Conservation (phyloP, 495 filamentous ascomycete species). For the Lepraria neglecta region DNA sequence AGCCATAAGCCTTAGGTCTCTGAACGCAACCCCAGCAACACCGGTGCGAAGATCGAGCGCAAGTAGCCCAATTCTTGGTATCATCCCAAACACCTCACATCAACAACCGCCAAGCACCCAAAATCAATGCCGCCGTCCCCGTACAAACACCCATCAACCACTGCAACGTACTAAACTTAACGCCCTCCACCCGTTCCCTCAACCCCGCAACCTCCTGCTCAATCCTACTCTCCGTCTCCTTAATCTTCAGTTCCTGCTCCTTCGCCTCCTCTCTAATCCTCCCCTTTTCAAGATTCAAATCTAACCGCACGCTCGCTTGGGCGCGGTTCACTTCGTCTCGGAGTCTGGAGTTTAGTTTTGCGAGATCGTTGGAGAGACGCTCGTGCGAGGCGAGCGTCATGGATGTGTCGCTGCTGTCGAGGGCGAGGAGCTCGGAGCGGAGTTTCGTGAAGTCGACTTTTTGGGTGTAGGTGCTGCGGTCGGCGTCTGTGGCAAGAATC, state of each 20-base stretch:
- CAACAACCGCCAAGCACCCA: slow-evolving; percentile 94
- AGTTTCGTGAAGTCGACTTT: slow-evolving; percentile 99
- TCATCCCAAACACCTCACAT: slow-evolving; percentile 37
- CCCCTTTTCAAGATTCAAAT: slow-evolving; percentile 95
- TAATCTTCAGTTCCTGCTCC: slow-evolving; percentile 94
- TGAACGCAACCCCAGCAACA: background rate
- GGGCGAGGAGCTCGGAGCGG: slow-evolving; percentile 82
- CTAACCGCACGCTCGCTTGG: slow-evolving; percentile 82
- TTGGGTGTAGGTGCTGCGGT: slow-evolving; percentile 82
- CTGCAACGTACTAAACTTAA: slow-evolving; percentile 96
- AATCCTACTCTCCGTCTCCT: slow-evolving; percentile 97
- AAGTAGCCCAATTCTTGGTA: background rate
- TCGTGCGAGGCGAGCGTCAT: slow-evolving; percentile 88
- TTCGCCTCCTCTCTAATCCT: slow-evolving; percentile 95
- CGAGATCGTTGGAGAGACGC: slow-evolving; percentile 85
- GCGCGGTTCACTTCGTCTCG: slow-evolving; percentile 92
- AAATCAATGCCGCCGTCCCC: slow-evolving; percentile 81
- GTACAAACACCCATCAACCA: slow-evolving; percentile 99
- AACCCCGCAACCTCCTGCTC: slow-evolving; percentile 94
- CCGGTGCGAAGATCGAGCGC: background rate
- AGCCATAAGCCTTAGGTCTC: background rate
- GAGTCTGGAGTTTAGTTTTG: slow-evolving; percentile 80
- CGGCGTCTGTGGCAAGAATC: slow-evolving; percentile 38
- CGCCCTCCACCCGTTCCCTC: slow-evolving; percentile 85
- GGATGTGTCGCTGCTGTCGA: slow-evolving; percentile 83